Evolutionary conservation across 371 early-diverging fungal genomes (phyloP).

Genomic region (Neoconidiobolus thromboides): DNA sequence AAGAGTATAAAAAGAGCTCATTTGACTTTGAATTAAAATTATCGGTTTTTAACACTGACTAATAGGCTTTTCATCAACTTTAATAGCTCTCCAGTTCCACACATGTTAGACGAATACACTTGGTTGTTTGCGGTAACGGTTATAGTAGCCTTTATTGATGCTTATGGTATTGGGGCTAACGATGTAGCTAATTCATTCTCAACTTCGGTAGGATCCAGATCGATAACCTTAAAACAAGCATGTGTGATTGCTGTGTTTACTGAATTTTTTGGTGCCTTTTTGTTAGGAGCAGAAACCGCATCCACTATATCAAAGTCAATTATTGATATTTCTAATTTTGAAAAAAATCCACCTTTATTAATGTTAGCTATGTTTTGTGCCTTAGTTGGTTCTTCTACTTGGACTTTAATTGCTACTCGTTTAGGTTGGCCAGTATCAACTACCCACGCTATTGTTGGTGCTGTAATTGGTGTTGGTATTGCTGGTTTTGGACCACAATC

Average conservation of each 20-base stretch:
- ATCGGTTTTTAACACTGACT: no score
- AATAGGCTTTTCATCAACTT: no score
- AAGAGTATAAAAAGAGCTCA: no score
- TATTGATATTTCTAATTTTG: constrained; percentile 26
- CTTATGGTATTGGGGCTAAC: constrained; percentile 66
- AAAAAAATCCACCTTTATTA: constrained; percentile 38
- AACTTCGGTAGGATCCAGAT: constrained; percentile 60
- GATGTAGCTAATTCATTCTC: constrained; percentile 81
- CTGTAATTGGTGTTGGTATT: constrained; percentile 62
- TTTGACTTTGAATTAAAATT: no score
- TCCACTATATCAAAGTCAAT: constrained; percentile 62
- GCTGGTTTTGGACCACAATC: constrained; percentile 41
- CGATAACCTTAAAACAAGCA: constrained; percentile 53
- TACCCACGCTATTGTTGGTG: constrained; percentile 56
- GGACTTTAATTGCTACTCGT: constrained; percentile 60
- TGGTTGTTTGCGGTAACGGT: constrained; percentile 57
- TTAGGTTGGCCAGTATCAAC: constrained; percentile 44
- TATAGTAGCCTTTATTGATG: constrained; percentile 41
- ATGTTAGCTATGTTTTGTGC: constrained; percentile 74
- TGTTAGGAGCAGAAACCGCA: constrained; percentile 52
- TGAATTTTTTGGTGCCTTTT: constrained; percentile 68
- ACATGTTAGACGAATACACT: constrained; percentile 15
- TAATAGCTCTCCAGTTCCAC: no score
- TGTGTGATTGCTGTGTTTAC: constrained; percentile 59
- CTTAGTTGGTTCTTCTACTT: constrained; percentile 48